Evolutionary conservation across 768 basidiomycete species (phyloP).

Genomic region (Melanogaster broomeanus): DNA sequence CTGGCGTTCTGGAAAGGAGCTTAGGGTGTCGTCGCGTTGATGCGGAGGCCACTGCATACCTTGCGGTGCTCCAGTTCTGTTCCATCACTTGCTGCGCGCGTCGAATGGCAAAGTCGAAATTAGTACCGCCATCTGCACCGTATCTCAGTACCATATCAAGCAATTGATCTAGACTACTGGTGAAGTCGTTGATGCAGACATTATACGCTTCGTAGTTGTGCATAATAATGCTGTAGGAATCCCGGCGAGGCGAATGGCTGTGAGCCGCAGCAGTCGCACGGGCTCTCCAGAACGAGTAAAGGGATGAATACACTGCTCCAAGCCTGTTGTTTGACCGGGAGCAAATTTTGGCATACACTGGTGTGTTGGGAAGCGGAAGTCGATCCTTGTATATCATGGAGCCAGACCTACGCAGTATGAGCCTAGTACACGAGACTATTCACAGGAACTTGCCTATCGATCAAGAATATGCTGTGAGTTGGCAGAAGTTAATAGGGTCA

Average conservation of each 20-base stretch:
- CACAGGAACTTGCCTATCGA: not conserved
- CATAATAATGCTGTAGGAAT: slow-evolving; percentile 52
- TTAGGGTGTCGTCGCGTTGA: not conserved
- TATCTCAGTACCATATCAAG: slow-evolving; percentile 35
- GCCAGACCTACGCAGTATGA: slow-evolving; percentile 38
- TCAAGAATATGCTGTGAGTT: slow-evolving; percentile 25
- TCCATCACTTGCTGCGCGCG: slow-evolving; percentile 38
- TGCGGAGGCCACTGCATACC: slow-evolving; percentile 28
- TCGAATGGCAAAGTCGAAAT: slow-evolving; percentile 40
- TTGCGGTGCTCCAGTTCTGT: slow-evolving; percentile 46
- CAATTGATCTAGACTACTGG: slow-evolving; percentile 41
- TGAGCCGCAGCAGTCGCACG: slow-evolving; percentile 37
- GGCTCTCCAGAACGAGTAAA: slow-evolving; percentile 53
- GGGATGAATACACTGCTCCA: slow-evolving; percentile 52
- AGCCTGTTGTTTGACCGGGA: slow-evolving; percentile 42
- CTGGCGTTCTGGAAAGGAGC: not conserved
- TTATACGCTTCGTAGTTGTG: slow-evolving; percentile 30
- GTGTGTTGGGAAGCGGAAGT: slow-evolving; percentile 41
- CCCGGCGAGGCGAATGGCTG: slow-evolving; percentile 10
- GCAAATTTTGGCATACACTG: slow-evolving; percentile 34
- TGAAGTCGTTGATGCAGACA: slow-evolving; percentile 43
- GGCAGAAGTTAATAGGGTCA: slow-evolving; percentile 38
- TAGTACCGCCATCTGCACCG: slow-evolving; percentile 36
- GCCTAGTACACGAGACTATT: slow-evolving; percentile 15
- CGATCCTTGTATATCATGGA: slow-evolving; percentile 45